phyloP scores from a whole-genome alignment of 1,284 basidiomycete species.

The Termitomyces sp. region DNA sequence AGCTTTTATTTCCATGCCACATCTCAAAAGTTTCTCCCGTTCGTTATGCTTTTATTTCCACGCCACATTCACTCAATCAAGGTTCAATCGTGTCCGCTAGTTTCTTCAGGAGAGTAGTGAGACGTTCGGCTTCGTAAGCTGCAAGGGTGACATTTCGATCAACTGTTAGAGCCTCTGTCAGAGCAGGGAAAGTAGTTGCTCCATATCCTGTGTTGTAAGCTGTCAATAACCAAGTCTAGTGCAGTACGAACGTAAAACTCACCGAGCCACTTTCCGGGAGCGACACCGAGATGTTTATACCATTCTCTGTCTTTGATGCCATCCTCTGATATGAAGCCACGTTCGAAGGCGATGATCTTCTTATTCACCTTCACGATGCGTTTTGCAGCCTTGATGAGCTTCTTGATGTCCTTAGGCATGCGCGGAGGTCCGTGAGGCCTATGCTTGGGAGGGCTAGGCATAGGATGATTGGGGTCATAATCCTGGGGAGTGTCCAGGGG shows the following conservation, averaged over 20 bases:
- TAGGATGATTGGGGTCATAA: neutral
- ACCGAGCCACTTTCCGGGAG: conserved; percentile 89
- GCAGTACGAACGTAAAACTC: conserved; percentile 19
- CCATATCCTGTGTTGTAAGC: conserved; percentile 61
- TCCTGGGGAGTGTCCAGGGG: neutral
- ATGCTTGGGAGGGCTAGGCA: neutral
- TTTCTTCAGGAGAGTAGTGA: conserved; percentile 50
- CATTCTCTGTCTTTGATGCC: conserved; percentile 79
- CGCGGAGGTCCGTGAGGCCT: conserved; percentile 13
- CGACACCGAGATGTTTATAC: conserved; percentile 81
- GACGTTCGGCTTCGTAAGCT: conserved; percentile 59
- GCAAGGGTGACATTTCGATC: conserved; percentile 63
- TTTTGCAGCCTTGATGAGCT: conserved; percentile 57
- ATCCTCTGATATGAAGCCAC: conserved; percentile 76
- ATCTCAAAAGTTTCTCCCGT: too few species aligned
- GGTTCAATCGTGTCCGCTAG: conserved; percentile 43
- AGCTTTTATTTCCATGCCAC: too few species aligned
- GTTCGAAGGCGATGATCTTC: conserved; percentile 74
- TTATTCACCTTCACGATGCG: conserved; percentile 66
- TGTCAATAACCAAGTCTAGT: conserved; percentile 5
- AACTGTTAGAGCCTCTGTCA: conserved; percentile 75
- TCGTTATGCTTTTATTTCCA: too few species aligned
- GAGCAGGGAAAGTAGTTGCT: conserved; percentile 78
- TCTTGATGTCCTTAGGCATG: conserved; percentile 27
- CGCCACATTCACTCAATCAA: conserved; percentile 8